Percentiles rank a stretch among this genome's conserved stretches.
Conservation (phyloP, 1,139 yeast species). For the Hansenula sp. region DNA sequence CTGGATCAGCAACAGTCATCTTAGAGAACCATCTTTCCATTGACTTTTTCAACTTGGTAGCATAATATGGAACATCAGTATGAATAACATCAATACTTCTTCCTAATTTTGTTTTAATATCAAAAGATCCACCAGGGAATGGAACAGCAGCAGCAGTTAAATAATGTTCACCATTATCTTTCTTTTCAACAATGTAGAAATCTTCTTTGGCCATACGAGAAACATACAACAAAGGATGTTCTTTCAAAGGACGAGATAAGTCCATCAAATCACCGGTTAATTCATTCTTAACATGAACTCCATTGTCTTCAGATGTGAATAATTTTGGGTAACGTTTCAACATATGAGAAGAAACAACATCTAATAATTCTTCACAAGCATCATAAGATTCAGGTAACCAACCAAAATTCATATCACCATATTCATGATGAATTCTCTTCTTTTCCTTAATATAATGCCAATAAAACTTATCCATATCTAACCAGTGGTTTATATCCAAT, state of each 20-base stretch:
- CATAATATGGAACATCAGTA: conserved; percentile 63
- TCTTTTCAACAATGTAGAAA: conserved; percentile 57
- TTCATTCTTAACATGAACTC: conserved; percentile 52
- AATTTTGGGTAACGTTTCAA: conserved; percentile 56
- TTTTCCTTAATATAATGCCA: conserved; percentile 63
- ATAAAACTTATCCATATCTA: conserved; percentile 76
- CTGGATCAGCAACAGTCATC: conserved; percentile 57
- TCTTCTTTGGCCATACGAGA: conserved; percentile 76
- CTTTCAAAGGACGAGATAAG: conserved; percentile 54
- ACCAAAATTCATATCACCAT: conserved; percentile 60
- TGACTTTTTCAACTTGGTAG: conserved; percentile 58
- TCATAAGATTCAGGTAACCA: conserved; percentile 69
- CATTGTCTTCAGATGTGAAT: conserved; percentile 50
- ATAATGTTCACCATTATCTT: conserved; percentile 57
- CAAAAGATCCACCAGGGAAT: conserved; percentile 75
- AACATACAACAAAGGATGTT: conserved; percentile 59
- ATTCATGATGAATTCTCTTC: conserved; percentile 49
- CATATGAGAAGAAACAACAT: conserved; percentile 57
- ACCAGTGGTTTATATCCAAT: conserved; percentile 70
- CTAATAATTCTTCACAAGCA: conserved; percentile 62
- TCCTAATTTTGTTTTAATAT: conserved; percentile 56
- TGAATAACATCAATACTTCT: conserved; percentile 61
- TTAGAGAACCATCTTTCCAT: conserved; percentile 73
- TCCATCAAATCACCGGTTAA: conserved; percentile 59
- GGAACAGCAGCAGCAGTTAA: conserved; percentile 74